Conservation (phyloP, 2,329 filamentous ascomycete species). For the Rhexocercosporidium sp. region DNA sequence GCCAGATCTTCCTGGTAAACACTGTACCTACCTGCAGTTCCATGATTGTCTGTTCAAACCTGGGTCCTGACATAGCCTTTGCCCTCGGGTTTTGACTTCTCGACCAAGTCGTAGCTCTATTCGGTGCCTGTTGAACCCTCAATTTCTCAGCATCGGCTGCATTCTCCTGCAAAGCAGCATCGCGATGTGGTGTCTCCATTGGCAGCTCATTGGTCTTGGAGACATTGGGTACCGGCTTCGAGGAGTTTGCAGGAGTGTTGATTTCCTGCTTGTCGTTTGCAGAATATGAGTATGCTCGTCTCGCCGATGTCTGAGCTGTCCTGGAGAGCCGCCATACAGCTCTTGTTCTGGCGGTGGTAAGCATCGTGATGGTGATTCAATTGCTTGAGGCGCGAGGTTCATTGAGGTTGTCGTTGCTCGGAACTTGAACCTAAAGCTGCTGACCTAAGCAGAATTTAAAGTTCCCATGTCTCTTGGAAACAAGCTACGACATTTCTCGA, state of each 20-base stretch:
- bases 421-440: conserved; percentile 11
- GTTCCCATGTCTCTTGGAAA: not conserved
- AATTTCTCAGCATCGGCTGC: conserved; percentile 47
- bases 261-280: conserved; percentile 55
- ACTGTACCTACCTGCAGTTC: conserved; percentile 74
- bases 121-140: conserved; percentile 73
- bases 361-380: conserved; percentile 46
- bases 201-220: conserved; percentile 66
- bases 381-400: conserved; percentile 26
- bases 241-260: conserved; percentile 49
- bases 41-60: conserved; percentile 98
- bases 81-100: conserved; percentile 81
- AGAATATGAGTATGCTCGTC: conserved; percentile 43
- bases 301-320: conserved; percentile 37
- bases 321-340: conserved; percentile 47
- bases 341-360: conserved; percentile 48
- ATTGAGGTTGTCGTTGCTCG: conserved; percentile 21
- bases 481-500: not conserved
- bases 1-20: not conserved
- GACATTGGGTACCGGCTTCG: conserved; percentile 56
- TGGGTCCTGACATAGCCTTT: conserved; percentile 87
- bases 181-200: conserved; percentile 53
- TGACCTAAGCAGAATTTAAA: conserved; percentile 25
- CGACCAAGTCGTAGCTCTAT: conserved; percentile 82
- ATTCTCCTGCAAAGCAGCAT: conserved; percentile 60